Evolutionary conservation across 495 filamentous ascomycete species (phyloP).

Genomic region (Xylaria curta): DNA sequence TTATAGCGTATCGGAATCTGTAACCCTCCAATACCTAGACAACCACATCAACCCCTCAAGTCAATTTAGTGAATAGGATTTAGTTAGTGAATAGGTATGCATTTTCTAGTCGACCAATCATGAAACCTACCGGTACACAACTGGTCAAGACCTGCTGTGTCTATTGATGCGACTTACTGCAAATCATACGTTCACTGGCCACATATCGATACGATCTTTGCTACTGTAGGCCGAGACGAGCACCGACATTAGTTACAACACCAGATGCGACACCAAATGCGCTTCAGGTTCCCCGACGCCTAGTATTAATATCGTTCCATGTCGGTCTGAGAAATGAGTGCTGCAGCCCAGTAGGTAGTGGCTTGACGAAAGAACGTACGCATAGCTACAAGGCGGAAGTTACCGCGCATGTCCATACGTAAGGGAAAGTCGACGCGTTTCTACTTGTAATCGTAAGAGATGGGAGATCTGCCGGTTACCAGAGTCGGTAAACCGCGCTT

Average conservation of each 20-base stretch:
- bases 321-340: not conserved
- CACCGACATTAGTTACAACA: conserved; percentile 10
- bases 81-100: not conserved
- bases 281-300: conserved; percentile 1
- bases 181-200: conserved; percentile 18
- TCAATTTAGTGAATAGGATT: conserved; percentile 2
- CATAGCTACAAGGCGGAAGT: conserved; percentile 1
- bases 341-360: not conserved
- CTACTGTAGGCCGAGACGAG: not conserved
- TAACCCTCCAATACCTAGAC: not conserved
- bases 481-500: not conserved
- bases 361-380: not conserved
- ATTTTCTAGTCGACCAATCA: conserved; percentile 11
- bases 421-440: not conserved
- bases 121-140: not conserved
- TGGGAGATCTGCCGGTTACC: not conserved
- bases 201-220: not conserved
- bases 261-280: conserved; percentile 11
- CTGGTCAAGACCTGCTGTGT: not conserved
- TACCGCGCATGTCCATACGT: not conserved
- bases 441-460: not conserved
- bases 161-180: conserved; percentile 7
- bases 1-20: not conserved
- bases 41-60: not conserved
- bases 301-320: conserved; percentile 3